Evolutionary conservation across 2,329 filamentous ascomycete species (phyloP).

Genomic region (Penicillium sclerotigenum): DNA sequence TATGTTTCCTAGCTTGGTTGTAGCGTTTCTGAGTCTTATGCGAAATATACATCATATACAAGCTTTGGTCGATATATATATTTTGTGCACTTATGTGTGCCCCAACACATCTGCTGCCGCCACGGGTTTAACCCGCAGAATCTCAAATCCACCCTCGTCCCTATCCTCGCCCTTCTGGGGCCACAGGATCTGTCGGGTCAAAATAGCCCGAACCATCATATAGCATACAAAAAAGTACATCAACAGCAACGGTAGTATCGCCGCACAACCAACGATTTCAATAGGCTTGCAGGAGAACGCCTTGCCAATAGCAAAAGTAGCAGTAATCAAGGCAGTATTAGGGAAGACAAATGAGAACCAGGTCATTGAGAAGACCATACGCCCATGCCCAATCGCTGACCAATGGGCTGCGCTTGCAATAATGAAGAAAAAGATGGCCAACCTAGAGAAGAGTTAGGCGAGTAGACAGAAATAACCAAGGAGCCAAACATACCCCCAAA

Average conservation of each 20-base stretch:
- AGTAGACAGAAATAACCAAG: background rate
- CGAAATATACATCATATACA: background rate
- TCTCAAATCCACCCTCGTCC: constrained; percentile 58
- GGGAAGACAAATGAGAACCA: constrained; percentile 84
- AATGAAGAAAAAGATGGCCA: constrained; percentile 82
- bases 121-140: constrained; percentile 31
- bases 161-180: constrained; percentile 67
- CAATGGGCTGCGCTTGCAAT: constrained; percentile 73
- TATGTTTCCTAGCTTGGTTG: no score
- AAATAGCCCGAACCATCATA: constrained; percentile 68
- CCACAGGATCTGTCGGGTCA: constrained; percentile 68
- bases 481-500: constrained; percentile 60
- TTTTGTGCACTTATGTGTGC: background rate
- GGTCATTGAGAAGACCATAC: constrained; percentile 75
- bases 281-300: constrained; percentile 61
- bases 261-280: constrained; percentile 63
- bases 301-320: constrained; percentile 67
- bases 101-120: constrained; percentile 10
- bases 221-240: constrained; percentile 67
- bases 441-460: constrained; percentile 35
- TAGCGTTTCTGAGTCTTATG: no score
- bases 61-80: background rate
- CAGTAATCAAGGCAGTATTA: constrained; percentile 70
- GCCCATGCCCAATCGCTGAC: constrained; percentile 60
- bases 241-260: constrained; percentile 63